These are phyloP conservation scores for Allantophomopsis cytisporea DNA, from an alignment of 2,329 filamentous ascomycete species.

Conservation along the genomic window DNA sequence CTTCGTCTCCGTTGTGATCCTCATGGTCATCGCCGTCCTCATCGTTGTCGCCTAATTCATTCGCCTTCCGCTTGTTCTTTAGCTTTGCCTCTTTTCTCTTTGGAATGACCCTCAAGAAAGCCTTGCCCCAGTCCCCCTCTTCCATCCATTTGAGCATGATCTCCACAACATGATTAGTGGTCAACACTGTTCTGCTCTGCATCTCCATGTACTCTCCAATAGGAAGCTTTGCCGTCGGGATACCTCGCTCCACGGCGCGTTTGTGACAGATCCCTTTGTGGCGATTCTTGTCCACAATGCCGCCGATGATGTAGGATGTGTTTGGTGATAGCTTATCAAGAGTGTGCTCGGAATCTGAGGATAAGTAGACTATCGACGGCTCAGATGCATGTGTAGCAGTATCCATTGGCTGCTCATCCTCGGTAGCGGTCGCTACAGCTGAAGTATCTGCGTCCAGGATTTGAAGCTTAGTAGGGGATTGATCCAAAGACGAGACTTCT, in stretches of 20 bases:
- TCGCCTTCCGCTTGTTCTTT: conserved; percentile 20
- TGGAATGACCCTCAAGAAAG: conserved; percentile 80
- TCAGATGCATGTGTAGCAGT: neutral
- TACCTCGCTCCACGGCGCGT: conserved; percentile 57
- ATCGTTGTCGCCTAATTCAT: neutral
- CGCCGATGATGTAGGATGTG: conserved; percentile 86
- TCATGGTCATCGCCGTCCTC: neutral
- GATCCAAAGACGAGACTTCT: neutral
- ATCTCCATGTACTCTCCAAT: conserved; percentile 95
- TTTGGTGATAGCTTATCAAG: conserved; percentile 74
- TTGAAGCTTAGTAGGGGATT: neutral
- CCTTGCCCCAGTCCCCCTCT: conserved; percentile 78
- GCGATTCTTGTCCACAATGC: conserved; percentile 89
- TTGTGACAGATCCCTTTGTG: conserved; percentile 92
- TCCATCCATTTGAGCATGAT: conserved; percentile 95
- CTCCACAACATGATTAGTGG: conserved; percentile 92
- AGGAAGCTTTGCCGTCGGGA: conserved; percentile 81
- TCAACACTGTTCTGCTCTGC: conserved; percentile 71
- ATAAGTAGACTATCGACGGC: conserved; percentile 67
- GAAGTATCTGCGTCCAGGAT: neutral
- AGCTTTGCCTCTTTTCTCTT: conserved; percentile 74
- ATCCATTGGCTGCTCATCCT: neutral
- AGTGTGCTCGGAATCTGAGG: conserved; percentile 79
- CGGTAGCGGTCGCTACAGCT: neutral
- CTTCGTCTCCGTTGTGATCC: neutral